A percentile compares a stretch with the other conserved stretches of the same genome.
Conservation (phyloP, 1,139 yeast genomes). For the Yarrowia galli region DNA sequence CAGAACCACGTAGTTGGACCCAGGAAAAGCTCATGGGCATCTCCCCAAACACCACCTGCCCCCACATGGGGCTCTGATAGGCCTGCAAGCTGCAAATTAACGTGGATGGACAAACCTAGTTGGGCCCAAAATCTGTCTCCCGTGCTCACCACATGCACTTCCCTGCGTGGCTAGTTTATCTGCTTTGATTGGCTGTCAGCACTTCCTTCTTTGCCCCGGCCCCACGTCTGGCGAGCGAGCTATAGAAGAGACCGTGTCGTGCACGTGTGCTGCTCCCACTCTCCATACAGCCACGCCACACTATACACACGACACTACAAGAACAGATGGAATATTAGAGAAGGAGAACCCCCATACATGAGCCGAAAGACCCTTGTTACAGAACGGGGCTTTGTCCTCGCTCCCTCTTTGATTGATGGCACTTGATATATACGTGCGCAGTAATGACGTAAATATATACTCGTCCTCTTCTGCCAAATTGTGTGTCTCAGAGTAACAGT, state of each 20-base stretch:
- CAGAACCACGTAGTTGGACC: too few species aligned
- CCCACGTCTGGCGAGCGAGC: constrained; percentile 12
- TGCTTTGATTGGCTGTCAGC: constrained; percentile 8
- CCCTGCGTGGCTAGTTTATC: constrained; percentile 36
- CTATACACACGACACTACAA: not conserved
- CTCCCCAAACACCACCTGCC: constrained; percentile 7
- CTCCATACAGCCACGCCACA: not conserved
- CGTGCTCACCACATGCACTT: constrained; percentile 33
- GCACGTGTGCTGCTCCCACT: constrained; percentile 22
- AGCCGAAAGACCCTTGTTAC: too few species aligned
- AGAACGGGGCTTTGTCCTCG: too few species aligned
- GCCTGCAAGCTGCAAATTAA: constrained; percentile 14
- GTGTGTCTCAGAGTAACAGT: not conserved
- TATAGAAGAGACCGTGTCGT: constrained; percentile 19
- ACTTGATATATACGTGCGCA: not conserved
- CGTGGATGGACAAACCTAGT: constrained; percentile 1
- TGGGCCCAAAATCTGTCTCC: constrained; percentile 9
- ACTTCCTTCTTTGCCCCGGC: not conserved
- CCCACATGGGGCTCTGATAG: constrained; percentile 22
- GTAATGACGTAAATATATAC: not conserved
- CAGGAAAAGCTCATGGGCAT: too few species aligned
- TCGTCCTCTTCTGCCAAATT: too few species aligned
- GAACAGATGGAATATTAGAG: not conserved
- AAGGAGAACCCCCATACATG: not conserved
- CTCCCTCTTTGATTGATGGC: constrained; percentile 1